Percentiles rank a stretch among this genome's conserved stretches.
phyloP scores from a whole-genome alignment of 2,329 filamentous ascomycete genomes.

The Colletotrichum paranaense region DNA sequence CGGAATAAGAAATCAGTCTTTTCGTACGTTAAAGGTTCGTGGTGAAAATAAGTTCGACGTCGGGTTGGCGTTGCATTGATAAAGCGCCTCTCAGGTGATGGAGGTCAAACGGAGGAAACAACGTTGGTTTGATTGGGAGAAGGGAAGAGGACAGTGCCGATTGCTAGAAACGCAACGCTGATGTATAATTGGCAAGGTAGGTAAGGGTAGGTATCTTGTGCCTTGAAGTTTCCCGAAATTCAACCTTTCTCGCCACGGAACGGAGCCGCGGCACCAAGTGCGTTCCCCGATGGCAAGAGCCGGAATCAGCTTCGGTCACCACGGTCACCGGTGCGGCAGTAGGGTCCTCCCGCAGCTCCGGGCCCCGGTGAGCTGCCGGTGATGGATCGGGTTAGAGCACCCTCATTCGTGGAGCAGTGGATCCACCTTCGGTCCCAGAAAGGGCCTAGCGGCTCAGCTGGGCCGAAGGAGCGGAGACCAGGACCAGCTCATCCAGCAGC shows the following conservation, averaged over 20 bases:
- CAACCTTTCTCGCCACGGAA: not conserved
- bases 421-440: constrained; percentile 24
- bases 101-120: not conserved
- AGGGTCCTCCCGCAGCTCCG: not conserved
- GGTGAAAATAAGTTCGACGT: not conserved
- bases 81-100: not conserved
- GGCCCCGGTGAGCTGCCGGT: constrained; percentile 20
- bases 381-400: constrained; percentile 21
- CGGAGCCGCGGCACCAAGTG: not conserved
- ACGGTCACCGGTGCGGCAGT: constrained; percentile 22
- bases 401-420: not conserved
- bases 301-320: constrained; percentile 17
- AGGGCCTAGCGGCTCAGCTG: constrained; percentile 14
- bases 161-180: not conserved
- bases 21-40: not conserved
- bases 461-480: not conserved
- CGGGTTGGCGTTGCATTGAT: not conserved
- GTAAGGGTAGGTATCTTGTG: not conserved
- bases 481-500: constrained; percentile 25
- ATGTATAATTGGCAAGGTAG: too few species aligned
- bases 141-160: constrained; percentile 1
- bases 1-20: not conserved
- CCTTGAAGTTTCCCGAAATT: not conserved
- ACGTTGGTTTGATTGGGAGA: not conserved
- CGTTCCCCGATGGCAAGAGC: not conserved